Evolutionary conservation across 2,329 filamentous ascomycete genomes (phyloP).

Genomic region (Volutella citrinella): DNA sequence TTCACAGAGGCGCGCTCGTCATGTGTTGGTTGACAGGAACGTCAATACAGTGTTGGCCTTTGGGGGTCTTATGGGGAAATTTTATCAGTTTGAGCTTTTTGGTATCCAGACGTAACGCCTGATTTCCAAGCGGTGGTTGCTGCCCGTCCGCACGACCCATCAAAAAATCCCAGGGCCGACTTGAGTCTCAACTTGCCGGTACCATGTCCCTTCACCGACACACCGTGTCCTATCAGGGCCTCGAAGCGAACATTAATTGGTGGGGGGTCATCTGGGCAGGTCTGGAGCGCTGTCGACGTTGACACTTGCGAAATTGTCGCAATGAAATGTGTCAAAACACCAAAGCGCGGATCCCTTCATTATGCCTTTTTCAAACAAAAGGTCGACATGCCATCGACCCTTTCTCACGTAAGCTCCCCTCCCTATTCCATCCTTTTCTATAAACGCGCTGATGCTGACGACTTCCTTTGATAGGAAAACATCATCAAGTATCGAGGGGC

Average conservation of each 20-base stretch:
- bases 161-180: neutral
- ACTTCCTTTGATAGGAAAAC: no score
- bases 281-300: neutral
- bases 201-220: neutral
- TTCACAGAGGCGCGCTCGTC: neutral
- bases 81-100: neutral
- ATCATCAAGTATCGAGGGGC: no score
- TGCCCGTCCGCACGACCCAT: neutral
- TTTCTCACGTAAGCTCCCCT: conserved; percentile 2
- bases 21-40: neutral
- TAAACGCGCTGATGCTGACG: no score
- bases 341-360: neutral
- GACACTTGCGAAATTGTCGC: conserved; percentile 1
- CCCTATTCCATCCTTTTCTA: no score
- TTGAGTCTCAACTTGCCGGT: neutral
- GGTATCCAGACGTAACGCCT: neutral
- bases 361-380: neutral
- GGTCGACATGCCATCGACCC: neutral
- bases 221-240: neutral
- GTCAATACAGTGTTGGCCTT: neutral
- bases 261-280: neutral
- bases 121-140: neutral
- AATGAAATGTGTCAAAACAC: neutral
- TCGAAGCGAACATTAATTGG: neutral
- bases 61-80: neutral